Percentiles rank a stretch among this genome's conserved stretches.
Evolutionary conservation across 805 yeast genomes (phyloP).

Genomic region (Wickerhamomyces chambardii): DNA sequence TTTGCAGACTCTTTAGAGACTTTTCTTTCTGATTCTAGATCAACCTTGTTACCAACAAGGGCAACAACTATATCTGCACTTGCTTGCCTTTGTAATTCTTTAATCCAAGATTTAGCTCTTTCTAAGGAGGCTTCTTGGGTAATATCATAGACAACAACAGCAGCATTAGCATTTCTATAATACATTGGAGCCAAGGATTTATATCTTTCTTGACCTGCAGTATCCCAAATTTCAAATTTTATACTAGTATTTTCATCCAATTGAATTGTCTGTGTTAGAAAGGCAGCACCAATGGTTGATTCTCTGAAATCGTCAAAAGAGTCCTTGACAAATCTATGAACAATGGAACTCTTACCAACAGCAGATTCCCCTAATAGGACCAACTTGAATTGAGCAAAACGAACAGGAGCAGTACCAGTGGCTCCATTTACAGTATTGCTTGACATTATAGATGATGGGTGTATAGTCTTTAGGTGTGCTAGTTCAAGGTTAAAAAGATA

Average conservation of each 20-base stretch:
- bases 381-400: conserved; percentile 47
- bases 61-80: conserved; percentile 54
- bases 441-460: no score
- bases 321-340: conserved; percentile 63
- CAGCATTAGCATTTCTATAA: conserved; percentile 74
- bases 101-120: conserved; percentile 71
- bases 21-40: conserved; percentile 42
- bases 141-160: conserved; percentile 70
- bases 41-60: conserved; percentile 72
- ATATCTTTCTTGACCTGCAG: conserved; percentile 81
- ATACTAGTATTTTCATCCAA: conserved; percentile 45
- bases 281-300: conserved; percentile 83
- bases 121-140: conserved; percentile 55
- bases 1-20: conserved; percentile 36
- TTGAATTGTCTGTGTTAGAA: conserved; percentile 58
- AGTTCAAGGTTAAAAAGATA: no score
- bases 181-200: conserved; percentile 78
- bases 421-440: no score
- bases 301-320: conserved; percentile 66
- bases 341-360: conserved; percentile 61
- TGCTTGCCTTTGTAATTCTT: conserved; percentile 64
- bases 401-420: conserved; percentile 3
- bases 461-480: no score
- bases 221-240: conserved; percentile 80
- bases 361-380: conserved; percentile 62